A percentile compares a stretch with the other conserved stretches of the same genome.
phyloP scores from a whole-genome alignment of 2,329 filamentous ascomycete species.

The Lasiodiplodia citricola region DNA sequence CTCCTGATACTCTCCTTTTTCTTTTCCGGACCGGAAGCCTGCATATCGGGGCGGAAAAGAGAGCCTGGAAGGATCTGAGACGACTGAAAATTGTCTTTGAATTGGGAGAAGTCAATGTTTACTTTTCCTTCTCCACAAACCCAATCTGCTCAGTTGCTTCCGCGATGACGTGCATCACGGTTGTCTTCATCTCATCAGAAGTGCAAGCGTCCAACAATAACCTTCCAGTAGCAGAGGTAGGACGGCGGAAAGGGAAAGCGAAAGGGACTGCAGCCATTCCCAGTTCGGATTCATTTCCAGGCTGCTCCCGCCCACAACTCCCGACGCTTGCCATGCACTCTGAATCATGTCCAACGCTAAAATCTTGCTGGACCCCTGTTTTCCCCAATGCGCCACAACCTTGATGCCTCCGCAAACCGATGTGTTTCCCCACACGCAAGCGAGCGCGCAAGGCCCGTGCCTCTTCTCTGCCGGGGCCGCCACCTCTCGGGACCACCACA shows the following conservation, averaged over 20 bases:
- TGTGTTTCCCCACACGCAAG: background rate
- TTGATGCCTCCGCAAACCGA: background rate
- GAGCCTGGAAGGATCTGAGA: background rate
- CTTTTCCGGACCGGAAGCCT: background rate
- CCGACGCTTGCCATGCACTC: background rate
- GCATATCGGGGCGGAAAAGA: background rate
- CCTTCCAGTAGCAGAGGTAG: background rate
- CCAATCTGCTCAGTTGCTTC: background rate
- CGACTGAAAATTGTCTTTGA: background rate
- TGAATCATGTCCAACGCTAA: too few species aligned
- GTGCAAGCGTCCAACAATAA: background rate
- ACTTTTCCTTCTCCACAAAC: background rate
- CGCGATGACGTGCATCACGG: background rate
- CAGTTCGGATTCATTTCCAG: background rate
- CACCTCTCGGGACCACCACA: slow-evolving; percentile 14
- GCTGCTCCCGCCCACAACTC: background rate
- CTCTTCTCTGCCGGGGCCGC: background rate
- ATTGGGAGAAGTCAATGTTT: background rate
- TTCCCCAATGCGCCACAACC: background rate
- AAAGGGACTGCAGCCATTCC: background rate
- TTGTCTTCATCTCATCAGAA: background rate
- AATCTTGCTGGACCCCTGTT: background rate
- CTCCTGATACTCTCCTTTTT: background rate
- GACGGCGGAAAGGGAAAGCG: background rate
- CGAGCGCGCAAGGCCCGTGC: background rate